Base-by-base conservation (phyloP, 106 monocot species). In the Dioscorea alata region DNA sequence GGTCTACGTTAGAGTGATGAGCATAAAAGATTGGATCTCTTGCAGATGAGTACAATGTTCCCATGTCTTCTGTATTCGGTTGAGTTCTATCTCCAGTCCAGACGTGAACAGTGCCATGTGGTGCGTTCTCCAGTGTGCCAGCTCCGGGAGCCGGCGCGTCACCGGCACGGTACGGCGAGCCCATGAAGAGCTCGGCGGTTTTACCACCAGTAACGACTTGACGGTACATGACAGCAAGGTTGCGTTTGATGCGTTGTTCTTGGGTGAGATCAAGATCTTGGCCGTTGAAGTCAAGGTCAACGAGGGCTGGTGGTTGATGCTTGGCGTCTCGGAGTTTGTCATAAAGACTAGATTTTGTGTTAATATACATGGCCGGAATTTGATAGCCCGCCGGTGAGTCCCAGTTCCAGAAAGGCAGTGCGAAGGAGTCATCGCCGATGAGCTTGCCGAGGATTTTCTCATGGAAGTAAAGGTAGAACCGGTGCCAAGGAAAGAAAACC, bases 401-500 rank as follows among this genome's bases (percentile, higher is more conserved):
- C 66, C 67, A 80, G 65, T 74, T 75, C 80, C 80, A 74, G 80
- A 69, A 80, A 8, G 80, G 80, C n/a, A 80, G 24, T 23, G 80
- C 70, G 74, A 80, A 80, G 70, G 62, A 49, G 49, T 69, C 65
- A 70, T 80, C 80, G 23, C 74, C 74, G 53, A 80, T 75, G 65
- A 75, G 69, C 50, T 75, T 80, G 18, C 48, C 80, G 25, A 80
- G 70, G 32, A 80, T 80, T 17, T 65, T 25, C 74, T 80, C 80
- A 42, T 69, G 62, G 80, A 80, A 80, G 70, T 80, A 69, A 49
- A 80, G 31, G 80, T 80, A 80, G 48, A 49, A 74, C 13, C 80
- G 74, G 74, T 80, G 74, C 64, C 69, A 80, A 2, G 80, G 80
- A 59, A 80, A 73, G 74, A 80, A 78, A 42, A 78, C 60, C 72